A percentile compares a stretch with the other conserved stretches of the same genome.
Evolutionary conservation across 345 rosid species (phyloP).

Genomic region (Dimocarpus longan): DNA sequence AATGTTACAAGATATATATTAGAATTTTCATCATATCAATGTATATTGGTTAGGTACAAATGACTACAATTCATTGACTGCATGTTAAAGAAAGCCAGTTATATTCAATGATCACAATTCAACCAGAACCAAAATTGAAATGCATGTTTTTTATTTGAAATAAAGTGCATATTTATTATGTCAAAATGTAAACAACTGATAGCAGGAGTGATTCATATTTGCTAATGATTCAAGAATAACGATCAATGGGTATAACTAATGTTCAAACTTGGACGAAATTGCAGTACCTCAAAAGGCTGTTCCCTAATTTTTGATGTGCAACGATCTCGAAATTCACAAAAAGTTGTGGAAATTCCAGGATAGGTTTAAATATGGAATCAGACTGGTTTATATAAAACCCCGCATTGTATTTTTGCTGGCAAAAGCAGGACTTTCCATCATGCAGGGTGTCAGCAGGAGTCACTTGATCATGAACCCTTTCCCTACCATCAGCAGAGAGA

Average conservation of each 20-base stretch:
- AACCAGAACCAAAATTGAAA: not conserved
- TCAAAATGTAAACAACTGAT: too few relatives aligned
- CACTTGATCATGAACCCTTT: slow-evolving; percentile 5
- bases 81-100: too few relatives aligned
- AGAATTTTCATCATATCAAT: too few relatives aligned
- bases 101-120: too few relatives aligned
- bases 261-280: not conserved
- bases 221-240: not conserved
- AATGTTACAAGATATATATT: too few relatives aligned
- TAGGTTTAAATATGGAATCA: slow-evolving; percentile 7
- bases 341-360: slow-evolving; percentile 22
- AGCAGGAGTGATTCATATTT: too few relatives aligned
- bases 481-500: not conserved
- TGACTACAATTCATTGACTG: too few relatives aligned
- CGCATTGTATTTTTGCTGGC: slow-evolving; percentile 6
- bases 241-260: not conserved
- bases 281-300: slow-evolving; percentile 40
- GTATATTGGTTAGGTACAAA: too few relatives aligned
- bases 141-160: too few relatives aligned
- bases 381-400: slow-evolving; percentile 6
- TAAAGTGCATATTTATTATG: too few relatives aligned
- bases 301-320: slow-evolving; percentile 40
- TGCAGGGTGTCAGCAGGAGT: slow-evolving; percentile 3
- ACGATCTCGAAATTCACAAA: slow-evolving; percentile 36
- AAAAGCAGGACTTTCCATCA: not conserved